These are phyloP conservation scores for Escovopsis sp. DNA, from an alignment of 2,329 filamentous ascomycete genomes.

Conservation along the genomic window DNA sequence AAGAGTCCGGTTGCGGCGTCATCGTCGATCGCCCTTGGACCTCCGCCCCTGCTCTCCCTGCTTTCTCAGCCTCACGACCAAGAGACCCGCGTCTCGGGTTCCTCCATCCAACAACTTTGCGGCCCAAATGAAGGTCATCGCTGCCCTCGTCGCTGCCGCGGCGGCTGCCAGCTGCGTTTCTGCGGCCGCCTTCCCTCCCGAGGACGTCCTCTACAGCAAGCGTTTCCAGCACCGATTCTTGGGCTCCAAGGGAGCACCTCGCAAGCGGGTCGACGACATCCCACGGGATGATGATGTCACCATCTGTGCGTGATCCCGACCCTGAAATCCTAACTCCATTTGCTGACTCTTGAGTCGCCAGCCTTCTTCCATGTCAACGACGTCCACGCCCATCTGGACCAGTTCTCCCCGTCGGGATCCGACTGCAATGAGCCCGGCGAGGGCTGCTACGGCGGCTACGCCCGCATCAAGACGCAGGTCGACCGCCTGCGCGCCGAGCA, in stretches of 20 bases:
- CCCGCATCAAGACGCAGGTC: constrained; percentile 46
- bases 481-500: constrained; percentile 40
- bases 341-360: constrained; percentile 7
- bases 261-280: too few relatives aligned
- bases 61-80: neutral
- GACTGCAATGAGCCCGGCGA: constrained; percentile 41
- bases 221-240: constrained; percentile 34
- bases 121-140: constrained; percentile 3
- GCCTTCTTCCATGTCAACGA: constrained; percentile 58
- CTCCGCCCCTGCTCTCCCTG: neutral
- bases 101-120: neutral
- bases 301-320: constrained; percentile 24
- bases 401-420: constrained; percentile 45
- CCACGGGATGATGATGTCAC: constrained; percentile 25
- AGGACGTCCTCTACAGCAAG: constrained; percentile 35
- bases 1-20: neutral
- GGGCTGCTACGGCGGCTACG: constrained; percentile 51
- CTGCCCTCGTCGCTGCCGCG: constrained; percentile 16
- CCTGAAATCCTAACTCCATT: neutral
- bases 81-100: neutral
- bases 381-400: constrained; percentile 51
- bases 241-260: constrained; percentile 24
- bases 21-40: neutral
- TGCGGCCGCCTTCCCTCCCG: constrained; percentile 33
- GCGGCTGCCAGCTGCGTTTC: constrained; percentile 13